Conservation (phyloP, 352 stramenopile genomes). For the Pythium insidiosum region DNA sequence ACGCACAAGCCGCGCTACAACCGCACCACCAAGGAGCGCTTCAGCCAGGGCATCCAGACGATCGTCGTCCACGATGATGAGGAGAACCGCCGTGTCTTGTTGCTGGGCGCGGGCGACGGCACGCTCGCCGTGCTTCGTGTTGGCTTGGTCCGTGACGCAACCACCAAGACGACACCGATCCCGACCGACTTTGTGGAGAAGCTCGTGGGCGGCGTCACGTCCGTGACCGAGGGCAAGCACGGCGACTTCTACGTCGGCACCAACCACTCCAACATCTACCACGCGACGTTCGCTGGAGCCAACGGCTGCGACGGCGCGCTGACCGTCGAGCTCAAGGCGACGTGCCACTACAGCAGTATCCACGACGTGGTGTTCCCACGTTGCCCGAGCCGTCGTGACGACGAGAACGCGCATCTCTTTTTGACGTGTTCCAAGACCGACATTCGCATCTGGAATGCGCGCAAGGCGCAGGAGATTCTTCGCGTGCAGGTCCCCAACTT, state of each 20-base stretch:
- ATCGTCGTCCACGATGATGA: slow-evolving; percentile 87
- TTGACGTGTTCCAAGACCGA: slow-evolving; percentile 93
- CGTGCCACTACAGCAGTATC: slow-evolving; percentile 89
- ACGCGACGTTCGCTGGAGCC: no score
- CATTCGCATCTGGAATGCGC: slow-evolving; percentile 94
- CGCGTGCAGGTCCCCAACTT: slow-evolving; percentile 96
- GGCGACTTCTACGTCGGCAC: slow-evolving; percentile 90
- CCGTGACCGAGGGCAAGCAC: slow-evolving; percentile 77
- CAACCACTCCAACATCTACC: slow-evolving; percentile 93
- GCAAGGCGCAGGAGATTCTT: slow-evolving; percentile 90
- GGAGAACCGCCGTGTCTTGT: slow-evolving; percentile 75
- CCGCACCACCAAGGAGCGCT: slow-evolving; percentile 88
- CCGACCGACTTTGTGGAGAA: slow-evolving; percentile 60
- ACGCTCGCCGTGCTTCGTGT: slow-evolving; percentile 85
- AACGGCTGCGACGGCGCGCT: slow-evolving; percentile 31
- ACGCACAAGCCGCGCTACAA: slow-evolving; percentile 85
- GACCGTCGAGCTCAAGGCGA: slow-evolving; percentile 68
- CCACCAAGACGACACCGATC: slow-evolving; percentile 70
- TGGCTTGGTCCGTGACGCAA: slow-evolving; percentile 33
- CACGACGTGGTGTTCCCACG: slow-evolving; percentile 93
- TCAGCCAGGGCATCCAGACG: slow-evolving; percentile 88
- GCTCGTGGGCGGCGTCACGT: slow-evolving; percentile 89
- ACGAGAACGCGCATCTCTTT: slow-evolving; percentile 91
- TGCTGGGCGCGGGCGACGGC: slow-evolving; percentile 90
- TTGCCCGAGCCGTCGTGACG: slow-evolving; percentile 24